phyloP scores from a whole-genome alignment of 164 flowering plant genomes.

The Nelumbo lutea region DNA sequence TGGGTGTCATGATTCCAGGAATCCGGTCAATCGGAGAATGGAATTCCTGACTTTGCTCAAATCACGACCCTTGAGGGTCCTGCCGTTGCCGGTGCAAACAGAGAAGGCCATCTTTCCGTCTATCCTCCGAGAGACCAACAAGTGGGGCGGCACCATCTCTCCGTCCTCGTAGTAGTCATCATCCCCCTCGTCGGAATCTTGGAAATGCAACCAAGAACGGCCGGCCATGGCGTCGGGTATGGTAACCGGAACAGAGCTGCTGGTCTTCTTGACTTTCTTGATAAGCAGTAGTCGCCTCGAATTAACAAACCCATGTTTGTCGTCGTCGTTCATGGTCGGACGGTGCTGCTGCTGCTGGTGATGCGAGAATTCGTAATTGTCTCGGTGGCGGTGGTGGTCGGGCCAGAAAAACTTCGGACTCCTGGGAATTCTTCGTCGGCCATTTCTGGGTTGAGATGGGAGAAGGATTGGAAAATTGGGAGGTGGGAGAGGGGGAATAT shows the following conservation, averaged over 20 bases:
- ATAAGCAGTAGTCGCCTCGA: background rate
- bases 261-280: slow-evolving; percentile 2
- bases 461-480: background rate
- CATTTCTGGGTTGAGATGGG: background rate
- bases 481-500: background rate
- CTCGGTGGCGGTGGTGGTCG: background rate
- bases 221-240: slow-evolving; percentile 21
- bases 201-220: slow-evolving; percentile 1
- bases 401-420: slow-evolving; percentile 27
- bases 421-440: slow-evolving; percentile 36
- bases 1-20: no score
- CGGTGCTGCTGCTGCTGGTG: background rate
- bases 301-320: background rate
- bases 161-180: slow-evolving; percentile 25
- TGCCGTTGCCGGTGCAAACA: slow-evolving; percentile 49
- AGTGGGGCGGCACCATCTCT: slow-evolving; percentile 51
- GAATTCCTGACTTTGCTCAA: slow-evolving; percentile 69
- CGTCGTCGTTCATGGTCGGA: background rate
- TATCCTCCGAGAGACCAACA: slow-evolving; percentile 10
- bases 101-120: slow-evolving; percentile 45
- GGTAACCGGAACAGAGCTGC: slow-evolving; percentile 24
- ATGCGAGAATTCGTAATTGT: background rate
- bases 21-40: slow-evolving; percentile 24
- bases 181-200: slow-evolving; percentile 13
- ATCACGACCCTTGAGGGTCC: slow-evolving; percentile 70